Evolutionary conservation across 306 rosid genomes (phyloP), one percentile per base, ranked within the genome.

Genomic region (Castanea crenata): DNA sequence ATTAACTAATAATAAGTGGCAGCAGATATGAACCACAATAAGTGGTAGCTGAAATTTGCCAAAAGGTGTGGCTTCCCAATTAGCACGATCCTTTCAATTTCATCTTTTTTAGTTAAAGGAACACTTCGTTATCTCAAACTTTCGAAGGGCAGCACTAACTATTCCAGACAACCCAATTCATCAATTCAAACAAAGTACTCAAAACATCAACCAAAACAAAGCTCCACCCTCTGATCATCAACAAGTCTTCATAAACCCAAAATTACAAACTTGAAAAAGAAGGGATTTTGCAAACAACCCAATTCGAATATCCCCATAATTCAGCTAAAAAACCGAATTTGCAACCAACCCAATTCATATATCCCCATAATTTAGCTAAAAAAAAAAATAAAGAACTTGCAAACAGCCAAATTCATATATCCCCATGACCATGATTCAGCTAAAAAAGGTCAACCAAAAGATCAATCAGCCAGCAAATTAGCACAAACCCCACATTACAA

Each of bases 371-470:
- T 34, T 9, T 51, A 29, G 25, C 25, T 11, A 9, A 49, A 49
- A 49, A 44, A 46, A 12, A 49, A 49, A 49, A 44, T 10, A 12
- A 49, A 1, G 11, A 65, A 31, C 4, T 32, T 35, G 52, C 52
- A 35, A n/a, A 67, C 72, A 83, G 51, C 68, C 78, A 67, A 64
- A 55, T 62, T 79, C 69, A 27, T 68, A 18, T 35, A 68, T 34
- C 71, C 71, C 71, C 15, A n/a, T 23, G 58, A 56, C 71, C 15
- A n/a, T 23, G 58, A 56, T 34, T 8, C 59, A 29, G 25, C 25
- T 11, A 18, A 71, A 31, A 31, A 71, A 52, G 23, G 44, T 52
- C 25, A 77, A 20, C 27, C 61, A 1, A 41, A 2, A 44, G 32
- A 41, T 67, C 8, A 67, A n/a, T 68, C 29, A 35, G 29, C n/a